Conservation (phyloP, 2,329 filamentous ascomycete species). For the Botrytis fabae region DNA sequence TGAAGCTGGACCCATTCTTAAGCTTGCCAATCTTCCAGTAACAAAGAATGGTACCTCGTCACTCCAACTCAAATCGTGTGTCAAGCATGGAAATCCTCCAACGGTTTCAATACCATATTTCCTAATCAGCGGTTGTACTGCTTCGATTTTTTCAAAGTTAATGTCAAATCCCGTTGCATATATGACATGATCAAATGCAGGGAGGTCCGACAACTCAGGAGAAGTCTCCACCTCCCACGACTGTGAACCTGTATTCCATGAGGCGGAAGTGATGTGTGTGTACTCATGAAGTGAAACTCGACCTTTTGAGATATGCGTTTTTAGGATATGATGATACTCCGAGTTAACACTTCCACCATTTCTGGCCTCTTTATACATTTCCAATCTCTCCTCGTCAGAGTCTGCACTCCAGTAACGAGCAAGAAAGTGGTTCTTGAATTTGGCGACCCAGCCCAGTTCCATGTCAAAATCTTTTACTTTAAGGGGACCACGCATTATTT, state of each 20-base stretch:
- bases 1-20: slow-evolving; percentile 70
- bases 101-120: slow-evolving; percentile 62
- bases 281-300: slow-evolving; percentile 28
- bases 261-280: slow-evolving; percentile 48
- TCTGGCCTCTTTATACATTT: slow-evolving; percentile 65
- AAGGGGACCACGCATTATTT: slow-evolving; percentile 62
- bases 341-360: slow-evolving; percentile 77
- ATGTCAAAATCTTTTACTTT: slow-evolving; percentile 76
- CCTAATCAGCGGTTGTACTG: slow-evolving; percentile 58
- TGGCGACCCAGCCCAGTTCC: slow-evolving; percentile 75
- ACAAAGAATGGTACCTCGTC: slow-evolving; percentile 72
- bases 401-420: slow-evolving; percentile 77
- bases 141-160: slow-evolving; percentile 60
- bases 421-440: slow-evolving; percentile 77
- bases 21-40: slow-evolving; percentile 64
- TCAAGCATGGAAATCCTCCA: slow-evolving; percentile 71
- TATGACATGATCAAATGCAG: slow-evolving; percentile 45
- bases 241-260: slow-evolving; percentile 50
- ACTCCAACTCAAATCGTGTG: slow-evolving; percentile 74
- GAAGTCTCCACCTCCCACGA: slow-evolving; percentile 51
- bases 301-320: slow-evolving; percentile 22
- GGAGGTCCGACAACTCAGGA: slow-evolving; percentile 51
- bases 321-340: slow-evolving; percentile 33
- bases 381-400: slow-evolving; percentile 65
- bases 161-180: slow-evolving; percentile 68